Conservation (phyloP, 2,329 filamentous ascomycete genomes). For the Coniochaeta ligniaria region DNA sequence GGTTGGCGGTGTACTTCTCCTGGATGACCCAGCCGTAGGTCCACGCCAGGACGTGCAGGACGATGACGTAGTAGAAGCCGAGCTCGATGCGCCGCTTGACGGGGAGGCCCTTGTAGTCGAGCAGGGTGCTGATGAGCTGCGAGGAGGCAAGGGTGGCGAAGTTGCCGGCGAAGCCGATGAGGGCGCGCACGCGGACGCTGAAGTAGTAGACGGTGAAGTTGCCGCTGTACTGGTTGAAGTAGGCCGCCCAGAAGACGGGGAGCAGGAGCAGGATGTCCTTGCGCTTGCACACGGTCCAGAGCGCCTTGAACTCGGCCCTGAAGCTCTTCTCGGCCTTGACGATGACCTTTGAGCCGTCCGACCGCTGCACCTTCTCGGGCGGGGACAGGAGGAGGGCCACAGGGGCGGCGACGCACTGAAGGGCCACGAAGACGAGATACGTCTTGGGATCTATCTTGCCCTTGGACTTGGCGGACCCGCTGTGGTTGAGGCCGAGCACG, state of each 20-base stretch:
- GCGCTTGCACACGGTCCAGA: constrained; percentile 14
- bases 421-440: constrained; percentile 21
- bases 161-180: constrained; percentile 26
- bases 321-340: constrained; percentile 17
- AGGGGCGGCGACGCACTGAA: constrained; percentile 24
- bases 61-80: constrained; percentile 26
- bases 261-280: constrained; percentile 21
- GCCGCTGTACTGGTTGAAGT: constrained; percentile 22
- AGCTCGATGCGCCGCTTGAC: constrained; percentile 32
- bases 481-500: constrained; percentile 10
- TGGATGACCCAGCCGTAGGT: constrained; percentile 45
- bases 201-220: constrained; percentile 24
- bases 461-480: constrained; percentile 3
- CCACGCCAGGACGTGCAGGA: constrained; percentile 41
- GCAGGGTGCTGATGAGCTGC: constrained; percentile 32
- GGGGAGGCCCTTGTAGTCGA: constrained; percentile 29
- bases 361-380: constrained; percentile 22
- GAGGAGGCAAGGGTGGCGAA: constrained; percentile 33
- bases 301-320: constrained; percentile 20
- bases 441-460: constrained; percentile 1
- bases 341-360: constrained; percentile 18
- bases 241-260: constrained; percentile 25
- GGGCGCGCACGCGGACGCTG: constrained; percentile 22
- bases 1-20: constrained; percentile 37
- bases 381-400: constrained; percentile 21